Conservation (phyloP, 2,329 filamentous ascomycete species). For the Pleoardoris graminearum region DNA sequence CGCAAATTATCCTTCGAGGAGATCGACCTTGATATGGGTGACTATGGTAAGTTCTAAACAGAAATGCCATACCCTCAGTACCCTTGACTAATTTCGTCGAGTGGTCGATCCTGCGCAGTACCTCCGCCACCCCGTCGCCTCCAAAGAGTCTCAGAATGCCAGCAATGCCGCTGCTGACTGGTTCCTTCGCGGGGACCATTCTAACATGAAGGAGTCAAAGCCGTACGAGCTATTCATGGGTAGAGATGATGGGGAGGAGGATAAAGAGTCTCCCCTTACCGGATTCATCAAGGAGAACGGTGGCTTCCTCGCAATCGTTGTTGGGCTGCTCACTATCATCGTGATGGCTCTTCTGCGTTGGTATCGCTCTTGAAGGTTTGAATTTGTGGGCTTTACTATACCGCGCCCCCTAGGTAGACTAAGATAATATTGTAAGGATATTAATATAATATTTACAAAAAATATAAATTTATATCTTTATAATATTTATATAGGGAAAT, state of each 20-base stretch:
- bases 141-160: background rate
- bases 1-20: no score
- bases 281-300: background rate
- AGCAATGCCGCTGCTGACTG: background rate
- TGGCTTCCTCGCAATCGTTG: background rate
- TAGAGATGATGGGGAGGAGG: background rate
- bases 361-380: no score
- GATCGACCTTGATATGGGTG: no score
- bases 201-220: background rate
- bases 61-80: no score
- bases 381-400: no score
- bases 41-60: background rate
- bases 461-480: no score
- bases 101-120: background rate
- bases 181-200: no score
- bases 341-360: background rate
- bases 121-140: background rate
- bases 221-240: background rate
- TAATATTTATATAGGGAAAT: background rate
- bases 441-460: no score
- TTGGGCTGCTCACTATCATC: background rate
- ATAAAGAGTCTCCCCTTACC: no score
- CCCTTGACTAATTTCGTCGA: background rate
- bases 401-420: no score
- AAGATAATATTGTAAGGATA: no score